phyloP scores from a whole-genome alignment of 306 rosid genomes.

The Castanea mollissima region DNA sequence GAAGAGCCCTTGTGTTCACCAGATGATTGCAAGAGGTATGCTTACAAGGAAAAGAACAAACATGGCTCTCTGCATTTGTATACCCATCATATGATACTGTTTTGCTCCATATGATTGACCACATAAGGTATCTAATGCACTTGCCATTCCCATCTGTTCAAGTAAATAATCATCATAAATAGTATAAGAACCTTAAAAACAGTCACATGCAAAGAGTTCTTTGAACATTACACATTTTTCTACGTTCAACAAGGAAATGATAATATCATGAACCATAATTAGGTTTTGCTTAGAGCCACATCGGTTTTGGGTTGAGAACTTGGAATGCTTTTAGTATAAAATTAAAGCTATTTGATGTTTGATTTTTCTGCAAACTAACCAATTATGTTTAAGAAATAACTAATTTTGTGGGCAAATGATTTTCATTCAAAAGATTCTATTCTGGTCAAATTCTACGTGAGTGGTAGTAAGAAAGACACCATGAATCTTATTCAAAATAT shows the following conservation, averaged over 20 bases:
- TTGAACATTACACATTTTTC: not conserved
- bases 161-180: not conserved
- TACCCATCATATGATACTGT: slow-evolving; percentile 55
- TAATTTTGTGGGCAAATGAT: too few species aligned
- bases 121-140: slow-evolving; percentile 72
- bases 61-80: slow-evolving; percentile 67
- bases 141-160: slow-evolving; percentile 64
- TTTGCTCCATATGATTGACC: slow-evolving; percentile 82
- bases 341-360: not conserved
- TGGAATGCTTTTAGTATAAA: not conserved
- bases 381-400: too few species aligned
- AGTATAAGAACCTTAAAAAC: not conserved
- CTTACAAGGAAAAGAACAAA: slow-evolving; percentile 39
- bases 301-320: not conserved
- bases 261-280: not conserved
- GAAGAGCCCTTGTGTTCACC: slow-evolving; percentile 45
- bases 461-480: too few species aligned
- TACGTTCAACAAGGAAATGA: not conserved
- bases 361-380: too few species aligned
- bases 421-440: too few species aligned
- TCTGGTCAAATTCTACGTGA: too few species aligned
- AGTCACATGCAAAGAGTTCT: not conserved
- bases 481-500: too few species aligned
- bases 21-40: slow-evolving; percentile 44
- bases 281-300: not conserved